Evolutionary conservation across 306 rosid species (phyloP).

Genomic region (Ochetophila trinervis): DNA sequence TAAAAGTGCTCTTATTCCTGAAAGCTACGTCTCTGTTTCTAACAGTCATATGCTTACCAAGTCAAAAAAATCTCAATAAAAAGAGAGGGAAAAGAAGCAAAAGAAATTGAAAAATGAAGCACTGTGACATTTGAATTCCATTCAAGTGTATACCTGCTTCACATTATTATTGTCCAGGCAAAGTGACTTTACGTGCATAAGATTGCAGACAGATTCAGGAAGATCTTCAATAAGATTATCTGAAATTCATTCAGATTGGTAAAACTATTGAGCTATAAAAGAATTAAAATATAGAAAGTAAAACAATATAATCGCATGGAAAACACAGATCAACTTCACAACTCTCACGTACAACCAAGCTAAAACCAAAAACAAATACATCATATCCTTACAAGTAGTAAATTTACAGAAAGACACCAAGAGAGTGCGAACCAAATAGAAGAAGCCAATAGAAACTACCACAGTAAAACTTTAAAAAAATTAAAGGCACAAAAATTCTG

Average conservation of each 20-base stretch:
- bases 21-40: neutral
- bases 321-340: neutral
- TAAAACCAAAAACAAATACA: neutral
- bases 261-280: constrained; percentile 21
- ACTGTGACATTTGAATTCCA: neutral
- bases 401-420: neutral
- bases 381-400: too few relatives aligned
- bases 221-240: constrained; percentile 82
- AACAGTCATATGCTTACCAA: neutral
- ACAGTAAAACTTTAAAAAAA: too few relatives aligned
- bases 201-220: constrained; percentile 83
- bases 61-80: neutral
- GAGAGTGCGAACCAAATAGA: neutral
- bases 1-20: neutral
- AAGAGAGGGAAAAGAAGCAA: neutral
- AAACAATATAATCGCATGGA: neutral
- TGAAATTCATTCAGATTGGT: constrained; percentile 40
- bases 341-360: neutral
- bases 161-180: constrained; percentile 73
- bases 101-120: neutral
- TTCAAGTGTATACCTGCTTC: constrained; percentile 53
- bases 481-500: too few relatives aligned
- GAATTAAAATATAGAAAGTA: neutral
- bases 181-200: constrained; percentile 79
- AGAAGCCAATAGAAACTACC: too few relatives aligned